These are phyloP conservation scores for Phytophthora pistaciae DNA, from an alignment of 352 stramenopile genomes.

Conservation along the genomic window DNA sequence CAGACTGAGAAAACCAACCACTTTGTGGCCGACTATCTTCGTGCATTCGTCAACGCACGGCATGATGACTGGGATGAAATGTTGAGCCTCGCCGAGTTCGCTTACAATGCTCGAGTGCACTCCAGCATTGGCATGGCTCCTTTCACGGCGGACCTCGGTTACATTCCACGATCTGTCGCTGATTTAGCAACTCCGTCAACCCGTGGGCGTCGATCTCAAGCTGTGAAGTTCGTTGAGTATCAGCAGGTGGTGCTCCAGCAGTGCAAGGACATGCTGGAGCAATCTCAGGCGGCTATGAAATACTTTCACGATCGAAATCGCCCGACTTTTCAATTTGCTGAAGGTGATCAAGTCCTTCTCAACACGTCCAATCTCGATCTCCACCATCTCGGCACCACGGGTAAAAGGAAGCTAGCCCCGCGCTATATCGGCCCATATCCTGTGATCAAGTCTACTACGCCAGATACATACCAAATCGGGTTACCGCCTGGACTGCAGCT, in stretches of 20 bases:
- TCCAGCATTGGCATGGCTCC: conserved; percentile 20
- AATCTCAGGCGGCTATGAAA: conserved; percentile 4
- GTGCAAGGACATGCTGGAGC: background rate
- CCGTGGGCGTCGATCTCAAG: background rate
- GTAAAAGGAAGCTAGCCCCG: background rate
- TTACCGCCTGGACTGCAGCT: conserved; percentile 1
- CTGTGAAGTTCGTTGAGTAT: conserved; percentile 5
- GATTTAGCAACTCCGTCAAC: conserved; percentile 1
- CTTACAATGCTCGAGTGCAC: conserved; percentile 17
- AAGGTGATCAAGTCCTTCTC: conserved; percentile 8
- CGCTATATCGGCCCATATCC: conserved; percentile 3
- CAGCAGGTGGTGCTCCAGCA: conserved; percentile 2
- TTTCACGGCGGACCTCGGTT: conserved; percentile 16
- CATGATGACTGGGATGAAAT: conserved; percentile 2
- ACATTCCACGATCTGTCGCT: conserved; percentile 8
- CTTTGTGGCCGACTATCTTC: conserved; percentile 25
- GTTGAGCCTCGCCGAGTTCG: conserved; percentile 9
- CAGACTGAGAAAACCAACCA: conserved; percentile 33
- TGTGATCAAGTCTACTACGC: conserved; percentile 1
- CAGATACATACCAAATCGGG: conserved; percentile 5
- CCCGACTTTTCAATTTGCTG: background rate
- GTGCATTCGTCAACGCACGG: conserved; percentile 3
- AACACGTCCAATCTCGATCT: conserved; percentile 6
- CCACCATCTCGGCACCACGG: background rate
- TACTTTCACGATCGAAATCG: conserved; percentile 7